These are phyloP conservation scores for Claviceps sp. DNA, from an alignment of 2,329 filamentous ascomycete genomes.

Conservation along the genomic window DNA sequence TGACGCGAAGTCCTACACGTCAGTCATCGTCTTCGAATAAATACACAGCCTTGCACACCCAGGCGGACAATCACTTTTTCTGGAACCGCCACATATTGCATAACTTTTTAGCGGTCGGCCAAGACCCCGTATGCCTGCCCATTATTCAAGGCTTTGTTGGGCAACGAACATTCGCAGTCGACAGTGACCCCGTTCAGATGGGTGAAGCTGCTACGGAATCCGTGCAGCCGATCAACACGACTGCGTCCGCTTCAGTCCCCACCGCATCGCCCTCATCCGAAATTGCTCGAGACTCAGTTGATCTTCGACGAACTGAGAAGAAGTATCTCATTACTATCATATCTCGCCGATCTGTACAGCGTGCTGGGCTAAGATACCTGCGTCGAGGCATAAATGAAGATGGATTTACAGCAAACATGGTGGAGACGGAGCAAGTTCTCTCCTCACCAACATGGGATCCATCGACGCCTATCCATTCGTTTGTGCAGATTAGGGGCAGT, in stretches of 20 bases:
- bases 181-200: slow-evolving; percentile 42
- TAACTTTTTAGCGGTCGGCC: slow-evolving; percentile 61
- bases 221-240: slow-evolving; percentile 30
- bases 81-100: slow-evolving; percentile 73
- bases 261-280: slow-evolving; percentile 14
- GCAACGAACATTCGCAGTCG: slow-evolving; percentile 66
- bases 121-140: slow-evolving; percentile 61
- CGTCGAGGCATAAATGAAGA: slow-evolving; percentile 83
- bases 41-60: slow-evolving; percentile 47
- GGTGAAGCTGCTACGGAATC: slow-evolving; percentile 34
- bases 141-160: slow-evolving; percentile 92
- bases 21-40: slow-evolving; percentile 9
- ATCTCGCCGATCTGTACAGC: slow-evolving; percentile 74
- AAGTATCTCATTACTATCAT: slow-evolving; percentile 75
- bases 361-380: slow-evolving; percentile 80
- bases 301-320: slow-evolving; percentile 35
- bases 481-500: slow-evolving; percentile 77
- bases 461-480: slow-evolving; percentile 57
- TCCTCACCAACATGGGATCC: slow-evolving; percentile 55
- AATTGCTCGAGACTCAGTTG: slow-evolving; percentile 18
- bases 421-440: slow-evolving; percentile 91
- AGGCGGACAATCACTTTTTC: slow-evolving; percentile 70
- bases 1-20: slow-evolving; percentile 53
- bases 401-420: slow-evolving; percentile 75
- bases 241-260: slow-evolving; percentile 15